phyloP scores from a whole-genome alignment of 257 asterid species.

The Nicotiana undulata region DNA sequence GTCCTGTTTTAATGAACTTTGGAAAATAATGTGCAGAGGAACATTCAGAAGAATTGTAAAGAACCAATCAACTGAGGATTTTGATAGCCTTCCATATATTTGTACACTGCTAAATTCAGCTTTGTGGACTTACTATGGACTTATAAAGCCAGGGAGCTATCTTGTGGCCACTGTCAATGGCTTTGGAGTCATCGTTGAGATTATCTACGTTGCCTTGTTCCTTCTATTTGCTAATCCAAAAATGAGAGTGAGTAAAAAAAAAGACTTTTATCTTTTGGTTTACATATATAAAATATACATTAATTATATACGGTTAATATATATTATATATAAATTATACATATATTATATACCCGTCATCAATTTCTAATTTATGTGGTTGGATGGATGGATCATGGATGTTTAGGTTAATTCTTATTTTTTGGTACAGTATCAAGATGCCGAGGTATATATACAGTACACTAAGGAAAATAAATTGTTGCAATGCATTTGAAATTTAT shows the following conservation, averaged over 20 bases:
- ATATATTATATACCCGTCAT: too few species aligned
- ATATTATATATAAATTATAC: too few species aligned
- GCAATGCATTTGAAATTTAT: too few species aligned
- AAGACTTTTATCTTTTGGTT: too few species aligned
- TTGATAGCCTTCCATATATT: conserved; percentile 33
- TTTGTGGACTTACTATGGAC: conserved; percentile 37
- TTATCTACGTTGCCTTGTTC: conserved; percentile 19
- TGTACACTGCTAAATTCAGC: conserved; percentile 22
- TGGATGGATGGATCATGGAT: too few species aligned
- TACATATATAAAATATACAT: too few species aligned
- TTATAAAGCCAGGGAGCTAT: conserved; percentile 20
- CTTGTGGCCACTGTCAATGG: conserved; percentile 34
- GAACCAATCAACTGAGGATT: conserved; percentile 24
- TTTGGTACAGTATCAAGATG: too few species aligned
- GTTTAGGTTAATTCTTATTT: too few species aligned
- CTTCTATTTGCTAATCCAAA: conserved; percentile 21
- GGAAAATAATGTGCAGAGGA: conserved; percentile 10
- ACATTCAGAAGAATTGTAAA: conserved; percentile 29
- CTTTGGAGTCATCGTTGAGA: conserved; percentile 20
- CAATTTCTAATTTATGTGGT: too few species aligned
- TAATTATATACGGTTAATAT: too few species aligned
- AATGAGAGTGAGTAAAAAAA: conserved; percentile 19
- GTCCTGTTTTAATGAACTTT: background rate
- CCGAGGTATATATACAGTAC: too few species aligned
- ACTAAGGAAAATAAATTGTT: too few species aligned